phyloP scores from a whole-genome alignment of 257 asterid species.

The Misopates orontium region DNA sequence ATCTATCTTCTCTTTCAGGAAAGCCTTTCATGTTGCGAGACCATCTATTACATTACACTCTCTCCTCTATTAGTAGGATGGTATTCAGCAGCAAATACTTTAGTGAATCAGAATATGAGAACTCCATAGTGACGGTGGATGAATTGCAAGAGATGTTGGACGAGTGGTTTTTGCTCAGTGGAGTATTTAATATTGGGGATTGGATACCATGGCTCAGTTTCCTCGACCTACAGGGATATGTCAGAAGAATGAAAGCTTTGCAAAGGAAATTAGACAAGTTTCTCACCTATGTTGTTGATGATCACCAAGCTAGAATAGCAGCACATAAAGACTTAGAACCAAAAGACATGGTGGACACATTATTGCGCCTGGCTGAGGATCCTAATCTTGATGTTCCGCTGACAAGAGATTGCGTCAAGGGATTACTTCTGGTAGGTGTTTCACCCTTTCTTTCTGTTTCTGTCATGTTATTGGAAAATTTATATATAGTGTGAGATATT shows the following conservation, averaged over 20 bases:
- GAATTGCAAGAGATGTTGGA: slow-evolving; percentile 28
- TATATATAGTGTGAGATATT: no score
- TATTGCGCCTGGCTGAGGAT: slow-evolving; percentile 31
- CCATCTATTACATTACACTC: slow-evolving; percentile 19
- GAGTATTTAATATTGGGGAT: slow-evolving; percentile 38
- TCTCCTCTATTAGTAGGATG: slow-evolving; percentile 34
- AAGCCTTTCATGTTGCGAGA: slow-evolving; percentile 32
- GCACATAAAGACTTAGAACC: not conserved
- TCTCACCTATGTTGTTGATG: slow-evolving; percentile 36
- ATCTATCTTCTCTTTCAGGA: slow-evolving; percentile 23
- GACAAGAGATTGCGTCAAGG: slow-evolving; percentile 37
- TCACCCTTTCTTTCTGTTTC: no score
- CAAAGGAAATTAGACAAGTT: slow-evolving; percentile 26
- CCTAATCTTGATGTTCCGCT: slow-evolving; percentile 36
- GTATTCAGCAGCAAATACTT: slow-evolving; percentile 25
- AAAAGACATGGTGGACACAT: slow-evolving; percentile 28
- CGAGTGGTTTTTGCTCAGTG: slow-evolving; percentile 34
- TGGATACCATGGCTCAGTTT: slow-evolving; percentile 52
- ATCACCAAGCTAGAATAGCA: slow-evolving; percentile 28
- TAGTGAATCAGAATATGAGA: not conserved
- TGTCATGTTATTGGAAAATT: no score
- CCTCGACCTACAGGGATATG: slow-evolving; percentile 46
- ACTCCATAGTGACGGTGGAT: slow-evolving; percentile 8
- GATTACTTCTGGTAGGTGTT: slow-evolving; percentile 31
- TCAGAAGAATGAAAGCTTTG: slow-evolving; percentile 35